Conservation (phyloP, 2,329 filamentous ascomycete genomes). For the Alternaria atra region DNA sequence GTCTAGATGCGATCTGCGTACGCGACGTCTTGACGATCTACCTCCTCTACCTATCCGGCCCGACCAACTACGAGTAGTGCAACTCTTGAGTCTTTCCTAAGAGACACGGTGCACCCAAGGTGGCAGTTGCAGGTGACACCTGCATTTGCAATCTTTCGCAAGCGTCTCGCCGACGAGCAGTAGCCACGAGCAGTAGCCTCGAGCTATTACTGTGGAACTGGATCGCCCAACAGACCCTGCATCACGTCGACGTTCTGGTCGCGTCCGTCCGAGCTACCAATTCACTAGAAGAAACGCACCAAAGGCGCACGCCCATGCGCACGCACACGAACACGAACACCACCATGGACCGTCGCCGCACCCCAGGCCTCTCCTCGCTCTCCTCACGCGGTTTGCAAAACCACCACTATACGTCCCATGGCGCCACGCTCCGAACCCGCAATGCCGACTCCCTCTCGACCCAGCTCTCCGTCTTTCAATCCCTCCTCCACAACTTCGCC, state of each 20-base stretch:
- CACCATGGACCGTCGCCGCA: constrained; percentile 68
- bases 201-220: neutral
- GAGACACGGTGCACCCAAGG: neutral
- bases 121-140: neutral
- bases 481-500: constrained; percentile 92
- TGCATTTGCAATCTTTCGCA: neutral
- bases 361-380: constrained; percentile 82
- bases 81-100: neutral
- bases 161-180: neutral
- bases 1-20: constrained; percentile 28
- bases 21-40: constrained; percentile 2
- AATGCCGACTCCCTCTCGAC: constrained; percentile 89
- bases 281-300: neutral
- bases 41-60: neutral
- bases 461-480: constrained; percentile 95
- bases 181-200: neutral
- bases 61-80: neutral
- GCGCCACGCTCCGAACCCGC: constrained; percentile 81
- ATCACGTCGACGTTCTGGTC: neutral
- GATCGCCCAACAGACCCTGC: constrained; percentile 3
- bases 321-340: neutral
- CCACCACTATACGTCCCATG: constrained; percentile 90
- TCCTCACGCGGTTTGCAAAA: constrained; percentile 71
- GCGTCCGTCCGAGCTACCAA: constrained; percentile 1
- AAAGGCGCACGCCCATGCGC: neutral